Evolutionary conservation across 1,284 basidiomycete species (phyloP).

Genomic region (Singerocomus inundabilis): DNA sequence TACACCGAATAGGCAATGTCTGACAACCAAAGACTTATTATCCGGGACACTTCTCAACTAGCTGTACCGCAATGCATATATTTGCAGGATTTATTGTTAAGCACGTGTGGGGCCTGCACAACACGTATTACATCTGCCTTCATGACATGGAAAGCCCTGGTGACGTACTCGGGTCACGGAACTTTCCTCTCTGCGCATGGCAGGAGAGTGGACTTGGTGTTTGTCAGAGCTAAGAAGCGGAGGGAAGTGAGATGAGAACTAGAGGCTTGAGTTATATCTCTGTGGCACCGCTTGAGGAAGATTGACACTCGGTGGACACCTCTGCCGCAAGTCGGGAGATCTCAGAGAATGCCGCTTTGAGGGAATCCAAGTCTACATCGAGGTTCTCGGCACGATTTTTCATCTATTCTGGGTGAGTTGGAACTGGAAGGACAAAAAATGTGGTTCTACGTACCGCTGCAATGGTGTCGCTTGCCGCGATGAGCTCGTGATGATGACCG

Average conservation of each 20-base stretch:
- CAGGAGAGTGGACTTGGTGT: background rate
- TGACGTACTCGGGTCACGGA: conserved; percentile 3
- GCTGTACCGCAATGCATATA: conserved; percentile 3
- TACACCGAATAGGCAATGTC: conserved; percentile 39
- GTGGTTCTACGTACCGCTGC: conserved; percentile 59
- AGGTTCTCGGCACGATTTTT: conserved; percentile 80
- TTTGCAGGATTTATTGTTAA: conserved; percentile 8
- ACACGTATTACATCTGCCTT: conserved; percentile 1
- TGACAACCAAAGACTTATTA: conserved; percentile 43
- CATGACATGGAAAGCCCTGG: background rate
- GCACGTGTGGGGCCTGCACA: conserved; percentile 12
- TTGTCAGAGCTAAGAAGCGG: background rate
- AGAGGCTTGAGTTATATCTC: conserved; percentile 4
- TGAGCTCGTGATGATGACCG: conserved; percentile 92
- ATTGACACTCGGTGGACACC: conserved; percentile 48
- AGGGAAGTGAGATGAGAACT: background rate
- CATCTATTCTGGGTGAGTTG: conserved; percentile 52
- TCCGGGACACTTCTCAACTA: conserved; percentile 17
- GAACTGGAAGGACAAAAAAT: background rate
- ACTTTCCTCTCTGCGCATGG: background rate
- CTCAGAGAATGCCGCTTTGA: conserved; percentile 78
- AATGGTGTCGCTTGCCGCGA: conserved; percentile 90
- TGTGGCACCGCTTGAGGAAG: background rate
- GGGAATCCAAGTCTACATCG: conserved; percentile 77
- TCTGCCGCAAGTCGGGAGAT: conserved; percentile 77